phyloP scores from a whole-genome alignment of 202 grass and related monocot genomes.

The Setaria viridis region DNA sequence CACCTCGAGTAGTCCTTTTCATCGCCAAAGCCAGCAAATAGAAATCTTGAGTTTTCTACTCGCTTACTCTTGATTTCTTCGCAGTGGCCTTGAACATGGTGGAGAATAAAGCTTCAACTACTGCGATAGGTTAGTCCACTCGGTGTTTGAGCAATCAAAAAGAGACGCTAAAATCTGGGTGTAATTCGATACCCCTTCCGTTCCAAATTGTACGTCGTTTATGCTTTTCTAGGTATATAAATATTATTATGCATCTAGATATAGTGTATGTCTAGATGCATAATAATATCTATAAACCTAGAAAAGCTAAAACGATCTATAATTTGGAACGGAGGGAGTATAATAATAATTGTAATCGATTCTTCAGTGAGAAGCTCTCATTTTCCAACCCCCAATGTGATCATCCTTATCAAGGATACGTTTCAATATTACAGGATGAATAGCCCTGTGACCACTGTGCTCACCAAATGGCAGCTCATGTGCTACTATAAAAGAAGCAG shows the following conservation, averaged over 20 bases:
- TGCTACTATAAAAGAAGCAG: constrained; percentile 34
- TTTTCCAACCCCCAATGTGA: constrained; percentile 18
- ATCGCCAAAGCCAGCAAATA: background rate
- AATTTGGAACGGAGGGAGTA: background rate
- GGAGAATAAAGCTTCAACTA: constrained; percentile 5
- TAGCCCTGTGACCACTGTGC: background rate
- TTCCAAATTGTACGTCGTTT: too few species aligned
- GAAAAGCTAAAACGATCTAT: too few species aligned
- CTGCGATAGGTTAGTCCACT: background rate
- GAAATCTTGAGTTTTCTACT: background rate
- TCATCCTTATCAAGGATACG: constrained; percentile 32
- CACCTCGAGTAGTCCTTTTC: background rate
- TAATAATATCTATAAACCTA: too few species aligned
- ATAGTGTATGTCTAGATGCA: too few species aligned
- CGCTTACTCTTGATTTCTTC: background rate
- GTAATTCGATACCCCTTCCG: background rate
- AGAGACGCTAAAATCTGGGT: background rate
- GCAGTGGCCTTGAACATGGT: background rate
- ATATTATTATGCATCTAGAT: too few species aligned
- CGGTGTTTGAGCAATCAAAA: background rate
- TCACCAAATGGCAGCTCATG: background rate
- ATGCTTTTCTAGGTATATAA: too few species aligned
- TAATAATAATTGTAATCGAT: background rate
- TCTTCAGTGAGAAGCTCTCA: constrained; percentile 2
- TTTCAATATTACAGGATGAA: constrained; percentile 32